Base-by-base conservation (phyloP, 2,329 filamentous ascomycete species). In the Sclerotinia sclerotiorum region DNA sequence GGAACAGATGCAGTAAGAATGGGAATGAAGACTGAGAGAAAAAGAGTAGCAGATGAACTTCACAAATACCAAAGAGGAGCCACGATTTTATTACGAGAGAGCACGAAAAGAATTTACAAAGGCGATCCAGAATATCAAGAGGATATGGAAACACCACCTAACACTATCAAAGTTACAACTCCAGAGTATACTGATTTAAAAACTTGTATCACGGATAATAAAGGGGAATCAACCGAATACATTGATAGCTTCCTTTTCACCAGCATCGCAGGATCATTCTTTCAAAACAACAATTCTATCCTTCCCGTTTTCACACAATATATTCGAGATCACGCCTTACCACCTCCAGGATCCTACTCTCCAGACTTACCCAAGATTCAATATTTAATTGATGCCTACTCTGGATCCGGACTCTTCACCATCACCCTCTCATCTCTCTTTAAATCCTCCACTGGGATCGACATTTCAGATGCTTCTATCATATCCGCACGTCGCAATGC, bases 241-340 rank as follows among this genome's bases (percentile, higher is more conserved):
- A 87, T 99, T 71, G 92, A 90, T 76, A 70, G 75, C 48, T 95
- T 90, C 82, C 83, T 89, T 76, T 97, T 99, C 81, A 89, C 89
- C 78, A 98, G 97, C 81, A 92, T 91, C 3, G 95, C 95, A 15
- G 94, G 94, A 69, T 88, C 92, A 65, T 99, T 99, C 83, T 99
- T 99, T 86, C 95, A 99, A 78, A 99, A 99, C 84, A 99, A 99
- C 85, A 98, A 98, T 83, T 96, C 93, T 67, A 98, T 99, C 80
- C 89, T 99, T 32, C 88, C 92, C 42, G 81, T 83, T 21, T 97
- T 98, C 80, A 97, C 93, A 19, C 85, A 88, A 73, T 97, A 96
- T 82, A 92, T 98, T 78, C 91, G 93, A 71, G 84, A 90, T 49
- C 87, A 90, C 79, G 91, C 94, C 76, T 83, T 94, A 2, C 89